Evolutionary conservation across 2,329 filamentous ascomycete genomes (phyloP).

Genomic region (Epichloe elymi): DNA sequence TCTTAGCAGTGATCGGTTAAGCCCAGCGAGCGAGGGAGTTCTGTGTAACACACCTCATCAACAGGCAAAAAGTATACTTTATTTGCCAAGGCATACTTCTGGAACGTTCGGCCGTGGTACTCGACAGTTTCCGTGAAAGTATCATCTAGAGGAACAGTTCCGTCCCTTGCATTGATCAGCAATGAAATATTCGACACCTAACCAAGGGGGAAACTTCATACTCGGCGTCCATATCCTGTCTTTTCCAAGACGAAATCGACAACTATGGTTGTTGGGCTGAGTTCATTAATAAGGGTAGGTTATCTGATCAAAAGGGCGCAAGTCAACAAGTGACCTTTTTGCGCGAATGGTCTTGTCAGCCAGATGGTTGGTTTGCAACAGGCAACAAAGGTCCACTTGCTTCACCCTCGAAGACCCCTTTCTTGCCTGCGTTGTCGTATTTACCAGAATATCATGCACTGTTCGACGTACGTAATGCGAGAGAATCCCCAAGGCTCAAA

Average conservation of each 20-base stretch:
- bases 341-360: neutral
- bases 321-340: neutral
- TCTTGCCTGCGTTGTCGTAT: no score
- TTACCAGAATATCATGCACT: no score
- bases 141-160: constrained; percentile 42
- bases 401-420: no score
- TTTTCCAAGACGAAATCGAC: neutral
- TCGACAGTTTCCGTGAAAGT: constrained; percentile 44
- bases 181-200: neutral
- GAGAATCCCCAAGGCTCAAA: neutral
- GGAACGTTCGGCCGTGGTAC: constrained; percentile 51
- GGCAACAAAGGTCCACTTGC: neutral
- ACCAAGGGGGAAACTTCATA: constrained; percentile 12
- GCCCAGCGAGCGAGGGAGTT: neutral
- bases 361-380: constrained; percentile 1
- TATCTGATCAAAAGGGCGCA: neutral
- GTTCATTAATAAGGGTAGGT: neutral
- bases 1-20: neutral
- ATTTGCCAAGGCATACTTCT: constrained; percentile 52
- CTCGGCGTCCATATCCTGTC: constrained; percentile 17
- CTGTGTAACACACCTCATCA: constrained; percentile 46
- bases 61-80: constrained; percentile 55
- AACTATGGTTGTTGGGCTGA: neutral
- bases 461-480: no score
- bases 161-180: constrained; percentile 24